Evolutionary conservation across 2,329 filamentous ascomycete genomes (phyloP).

Genomic region (Diaporthe amygdali): DNA sequence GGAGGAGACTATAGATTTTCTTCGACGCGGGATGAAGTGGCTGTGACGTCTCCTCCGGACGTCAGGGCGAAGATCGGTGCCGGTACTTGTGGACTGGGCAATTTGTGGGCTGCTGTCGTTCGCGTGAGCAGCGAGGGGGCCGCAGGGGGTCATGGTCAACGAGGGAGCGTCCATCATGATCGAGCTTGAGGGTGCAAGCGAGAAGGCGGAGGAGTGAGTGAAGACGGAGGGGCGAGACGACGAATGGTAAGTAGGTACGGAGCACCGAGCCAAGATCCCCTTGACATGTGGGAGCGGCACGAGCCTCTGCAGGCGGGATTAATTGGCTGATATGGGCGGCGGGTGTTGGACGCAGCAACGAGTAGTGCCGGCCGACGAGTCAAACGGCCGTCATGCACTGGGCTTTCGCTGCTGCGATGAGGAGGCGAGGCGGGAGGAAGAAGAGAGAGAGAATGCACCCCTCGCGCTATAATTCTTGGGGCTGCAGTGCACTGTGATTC

Average conservation of each 20-base stretch:
- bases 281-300: neutral
- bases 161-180: conserved; percentile 12
- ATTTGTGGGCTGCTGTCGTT: conserved; percentile 38
- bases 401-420: neutral
- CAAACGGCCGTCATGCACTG: neutral
- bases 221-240: neutral
- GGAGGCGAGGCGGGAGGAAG: neutral
- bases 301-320: neutral
- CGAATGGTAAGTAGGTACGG: neutral
- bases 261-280: neutral
- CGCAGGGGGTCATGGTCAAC: conserved; percentile 21
- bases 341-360: neutral
- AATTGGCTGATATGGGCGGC: neutral
- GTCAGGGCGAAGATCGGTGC: conserved; percentile 37
- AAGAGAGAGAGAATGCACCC: neutral
- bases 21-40: conserved; percentile 57
- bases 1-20: conserved; percentile 64
- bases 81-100: conserved; percentile 12
- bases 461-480: conserved; percentile 1
- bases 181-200: neutral
- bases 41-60: conserved; percentile 58
- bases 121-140: neutral
- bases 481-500: neutral
- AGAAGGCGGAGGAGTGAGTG: neutral
- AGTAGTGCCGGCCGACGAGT: neutral